A percentile compares a stretch with the other conserved stretches of the same genome.
These are phyloP conservation scores for Thermomyces lanuginosus DNA, from an alignment of 2,329 filamentous ascomycete species.

Conservation along the genomic window DNA sequence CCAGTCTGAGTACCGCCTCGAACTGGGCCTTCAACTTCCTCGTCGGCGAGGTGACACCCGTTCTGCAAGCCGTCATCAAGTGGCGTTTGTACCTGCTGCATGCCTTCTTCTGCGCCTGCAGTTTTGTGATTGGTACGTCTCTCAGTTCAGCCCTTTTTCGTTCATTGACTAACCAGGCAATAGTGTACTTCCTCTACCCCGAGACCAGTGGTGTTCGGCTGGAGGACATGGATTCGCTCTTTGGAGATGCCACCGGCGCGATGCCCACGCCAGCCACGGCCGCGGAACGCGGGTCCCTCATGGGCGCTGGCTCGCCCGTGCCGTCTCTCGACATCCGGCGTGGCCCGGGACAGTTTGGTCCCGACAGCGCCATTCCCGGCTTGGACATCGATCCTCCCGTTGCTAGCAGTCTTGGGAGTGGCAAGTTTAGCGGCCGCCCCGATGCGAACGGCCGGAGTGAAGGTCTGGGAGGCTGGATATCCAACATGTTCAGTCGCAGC, in stretches of 20 bases:
- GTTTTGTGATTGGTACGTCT: slow-evolving; percentile 81
- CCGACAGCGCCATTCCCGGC: slow-evolving; percentile 58
- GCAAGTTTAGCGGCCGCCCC: slow-evolving; percentile 30
- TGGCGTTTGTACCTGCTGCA: slow-evolving; percentile 93
- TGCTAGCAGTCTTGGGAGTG: slow-evolving; percentile 34
- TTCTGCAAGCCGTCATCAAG: slow-evolving; percentile 77
- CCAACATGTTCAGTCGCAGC: slow-evolving; percentile 45
- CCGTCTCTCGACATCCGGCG: slow-evolving; percentile 56
- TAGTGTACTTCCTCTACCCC: slow-evolving; percentile 94
- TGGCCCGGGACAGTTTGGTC: slow-evolving; percentile 31
- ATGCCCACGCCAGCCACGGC: slow-evolving; percentile 63
- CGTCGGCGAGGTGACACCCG: slow-evolving; percentile 85
- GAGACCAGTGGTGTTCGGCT: slow-evolving; percentile 90
- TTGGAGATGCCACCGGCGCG: slow-evolving; percentile 78
- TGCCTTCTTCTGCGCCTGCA: slow-evolving; percentile 88
- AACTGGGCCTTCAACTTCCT: slow-evolving; percentile 99
- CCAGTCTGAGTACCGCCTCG: slow-evolving; percentile 83
- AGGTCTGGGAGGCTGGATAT: slow-evolving; percentile 54
- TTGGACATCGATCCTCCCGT: slow-evolving; percentile 67
- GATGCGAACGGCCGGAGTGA: slow-evolving; percentile 26
- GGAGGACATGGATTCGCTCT: slow-evolving; percentile 91
- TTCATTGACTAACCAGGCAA: slow-evolving; percentile 1
- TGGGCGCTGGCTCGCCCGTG: slow-evolving; percentile 61
- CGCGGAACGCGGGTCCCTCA: slow-evolving; percentile 67
- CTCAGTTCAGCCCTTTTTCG: no score